Conservation (phyloP, 208 protist species). For the Herpetomonas tarakana region DNA sequence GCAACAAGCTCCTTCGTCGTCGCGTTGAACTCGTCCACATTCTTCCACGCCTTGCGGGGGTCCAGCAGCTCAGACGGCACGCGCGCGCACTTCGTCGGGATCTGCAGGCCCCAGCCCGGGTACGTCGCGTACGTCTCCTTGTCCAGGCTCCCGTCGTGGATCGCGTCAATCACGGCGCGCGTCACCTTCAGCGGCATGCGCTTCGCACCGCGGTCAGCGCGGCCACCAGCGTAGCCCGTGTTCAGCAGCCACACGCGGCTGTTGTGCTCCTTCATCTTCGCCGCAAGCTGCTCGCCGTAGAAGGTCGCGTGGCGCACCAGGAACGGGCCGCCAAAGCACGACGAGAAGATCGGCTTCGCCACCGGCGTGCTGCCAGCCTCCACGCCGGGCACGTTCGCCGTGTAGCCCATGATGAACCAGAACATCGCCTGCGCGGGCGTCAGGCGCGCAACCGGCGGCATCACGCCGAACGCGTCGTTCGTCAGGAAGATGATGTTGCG, state of each 20-base stretch:
- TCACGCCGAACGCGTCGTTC: constrained; percentile 97
- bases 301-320: constrained; percentile 94
- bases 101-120: constrained; percentile 87
- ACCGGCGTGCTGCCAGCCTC: constrained; percentile 91
- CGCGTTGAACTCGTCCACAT: constrained; percentile 80
- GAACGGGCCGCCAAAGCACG: constrained; percentile 96
- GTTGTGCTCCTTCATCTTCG: constrained; percentile 89
- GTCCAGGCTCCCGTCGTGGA: constrained; percentile 92
- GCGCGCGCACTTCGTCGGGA: constrained; percentile 69
- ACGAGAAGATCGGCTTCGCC: constrained; percentile 93
- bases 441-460: constrained; percentile 93
- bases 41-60: constrained; percentile 86
- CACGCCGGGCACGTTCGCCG: constrained; percentile 92
- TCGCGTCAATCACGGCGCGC: constrained; percentile 94
- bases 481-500: constrained; percentile 97
- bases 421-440: constrained; percentile 94
- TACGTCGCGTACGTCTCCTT: constrained; percentile 61
- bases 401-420: constrained; percentile 95
- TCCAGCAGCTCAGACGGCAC: constrained; percentile 90
- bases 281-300: constrained; percentile 95
- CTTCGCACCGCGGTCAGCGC: constrained; percentile 78
- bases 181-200: constrained; percentile 93
- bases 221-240: constrained; percentile 93
- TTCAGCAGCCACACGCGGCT: constrained; percentile 93
- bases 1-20: constrained; percentile 84